A percentile compares a stretch with the other conserved stretches of the same genome.
phyloP scores from a whole-genome alignment of 1,284 basidiomycete species.

The Trichosporon sp. region DNA sequence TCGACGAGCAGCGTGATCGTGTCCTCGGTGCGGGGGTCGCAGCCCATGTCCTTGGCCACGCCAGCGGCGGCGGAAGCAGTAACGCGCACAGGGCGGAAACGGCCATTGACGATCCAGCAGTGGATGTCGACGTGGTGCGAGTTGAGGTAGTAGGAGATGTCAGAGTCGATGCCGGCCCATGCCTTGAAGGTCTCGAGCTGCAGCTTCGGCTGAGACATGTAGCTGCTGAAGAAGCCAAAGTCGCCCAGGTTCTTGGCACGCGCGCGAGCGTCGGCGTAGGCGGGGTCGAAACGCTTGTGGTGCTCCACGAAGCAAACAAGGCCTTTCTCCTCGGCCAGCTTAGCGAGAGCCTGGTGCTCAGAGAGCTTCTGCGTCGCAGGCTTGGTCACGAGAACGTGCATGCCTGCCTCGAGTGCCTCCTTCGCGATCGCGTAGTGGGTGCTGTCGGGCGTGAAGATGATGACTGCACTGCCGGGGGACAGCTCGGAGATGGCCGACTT shows the following conservation, averaged over 20 bases:
- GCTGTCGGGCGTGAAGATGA: constrained; percentile 62
- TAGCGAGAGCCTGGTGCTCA: constrained; percentile 76
- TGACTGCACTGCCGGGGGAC: constrained; percentile 79
- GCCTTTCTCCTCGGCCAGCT: constrained; percentile 69
- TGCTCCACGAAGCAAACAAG: constrained; percentile 91
- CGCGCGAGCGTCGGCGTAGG: constrained; percentile 81
- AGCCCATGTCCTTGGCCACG: constrained; percentile 78
- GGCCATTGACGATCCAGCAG: constrained; percentile 86
- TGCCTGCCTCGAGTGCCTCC: constrained; percentile 77
- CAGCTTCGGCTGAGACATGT: constrained; percentile 92
- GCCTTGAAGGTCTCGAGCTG: constrained; percentile 91
- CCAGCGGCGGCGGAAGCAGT: constrained; percentile 82
- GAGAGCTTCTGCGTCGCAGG: constrained; percentile 83
- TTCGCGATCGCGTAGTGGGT: constrained; percentile 84
- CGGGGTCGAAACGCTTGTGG: constrained; percentile 76
- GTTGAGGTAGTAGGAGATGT: constrained; percentile 87
- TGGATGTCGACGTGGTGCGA: constrained; percentile 79
- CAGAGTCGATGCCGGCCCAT: constrained; percentile 91
- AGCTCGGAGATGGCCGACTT: constrained; percentile 80
- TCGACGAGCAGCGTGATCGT: constrained; percentile 92
- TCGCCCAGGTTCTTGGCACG: constrained; percentile 77
- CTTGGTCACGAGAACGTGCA: constrained; percentile 90
- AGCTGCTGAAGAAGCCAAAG: constrained; percentile 73
- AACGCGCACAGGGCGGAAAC: constrained; percentile 71
- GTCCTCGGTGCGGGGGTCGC: constrained; percentile 72